Conservation (phyloP, 352 stramenopile species). For the Phytophthora quininea region DNA sequence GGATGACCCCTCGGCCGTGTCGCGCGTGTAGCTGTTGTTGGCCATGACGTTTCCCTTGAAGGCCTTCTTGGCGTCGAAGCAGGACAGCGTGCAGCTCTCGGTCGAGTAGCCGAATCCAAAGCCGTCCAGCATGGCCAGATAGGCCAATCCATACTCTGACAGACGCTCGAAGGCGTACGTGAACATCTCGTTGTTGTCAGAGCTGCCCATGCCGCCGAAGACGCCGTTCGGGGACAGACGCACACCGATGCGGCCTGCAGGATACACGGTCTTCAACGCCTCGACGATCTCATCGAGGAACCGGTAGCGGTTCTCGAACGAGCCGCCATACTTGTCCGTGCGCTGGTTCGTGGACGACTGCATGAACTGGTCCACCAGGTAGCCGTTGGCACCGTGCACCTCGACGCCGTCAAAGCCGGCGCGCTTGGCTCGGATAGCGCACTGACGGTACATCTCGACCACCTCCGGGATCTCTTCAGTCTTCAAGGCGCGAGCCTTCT, state of each 20-base stretch:
- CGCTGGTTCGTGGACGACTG: constrained; percentile 53
- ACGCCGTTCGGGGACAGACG: constrained; percentile 25
- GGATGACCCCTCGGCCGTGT: constrained; percentile 31
- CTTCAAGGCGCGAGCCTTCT: constrained; percentile 13
- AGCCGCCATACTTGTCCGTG: constrained; percentile 79
- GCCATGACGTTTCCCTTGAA: constrained; percentile 23
- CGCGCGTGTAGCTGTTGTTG: constrained; percentile 25
- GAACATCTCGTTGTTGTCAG: constrained; percentile 36
- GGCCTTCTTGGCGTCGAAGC: constrained; percentile 22
- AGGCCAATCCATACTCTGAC: constrained; percentile 10
- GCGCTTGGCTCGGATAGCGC: constrained; percentile 53
- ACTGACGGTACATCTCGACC: constrained; percentile 72
- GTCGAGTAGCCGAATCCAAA: constrained; percentile 16
- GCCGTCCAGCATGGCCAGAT: constrained; percentile 24
- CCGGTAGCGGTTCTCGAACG: constrained; percentile 66
- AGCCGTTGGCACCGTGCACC: constrained; percentile 88
- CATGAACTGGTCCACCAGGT: constrained; percentile 75
- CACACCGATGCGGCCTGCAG: constrained; percentile 24
- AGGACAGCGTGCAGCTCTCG: constrained; percentile 12
- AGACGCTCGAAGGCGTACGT: constrained; percentile 28
- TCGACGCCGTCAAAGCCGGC: constrained; percentile 91
- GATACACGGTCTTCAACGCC: constrained; percentile 28
- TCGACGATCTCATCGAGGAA: constrained; percentile 67
- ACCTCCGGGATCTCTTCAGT: constrained; percentile 27
- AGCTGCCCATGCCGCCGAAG: constrained; percentile 26